A percentile compares a stretch with the other conserved stretches of the same genome.
phyloP scores from a whole-genome alignment of 2,329 filamentous ascomycete species.

The Diaporthe aspalathi region DNA sequence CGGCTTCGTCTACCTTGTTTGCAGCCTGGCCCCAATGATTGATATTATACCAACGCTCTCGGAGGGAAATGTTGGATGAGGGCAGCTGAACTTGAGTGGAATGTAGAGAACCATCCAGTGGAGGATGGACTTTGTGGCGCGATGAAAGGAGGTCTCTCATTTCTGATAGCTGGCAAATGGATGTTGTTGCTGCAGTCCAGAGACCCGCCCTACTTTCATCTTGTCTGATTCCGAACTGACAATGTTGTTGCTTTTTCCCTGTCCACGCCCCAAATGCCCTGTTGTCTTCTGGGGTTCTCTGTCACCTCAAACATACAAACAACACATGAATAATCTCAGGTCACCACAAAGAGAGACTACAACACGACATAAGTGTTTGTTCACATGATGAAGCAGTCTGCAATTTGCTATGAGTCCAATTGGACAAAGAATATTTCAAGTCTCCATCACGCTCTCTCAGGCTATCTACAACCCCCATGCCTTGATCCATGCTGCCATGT shows the following conservation, averaged over 20 bases:
- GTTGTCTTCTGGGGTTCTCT: neutral
- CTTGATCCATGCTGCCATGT: constrained; percentile 33
- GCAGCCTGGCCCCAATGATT: neutral
- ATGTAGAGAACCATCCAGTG: neutral
- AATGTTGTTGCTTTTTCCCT: neutral
- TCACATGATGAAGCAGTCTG: neutral
- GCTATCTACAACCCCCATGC: constrained; percentile 28
- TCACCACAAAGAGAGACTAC: neutral
- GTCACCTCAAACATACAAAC: neutral
- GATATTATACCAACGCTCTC: constrained; percentile 12
- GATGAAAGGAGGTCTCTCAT: neutral
- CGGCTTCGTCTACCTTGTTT: neutral
- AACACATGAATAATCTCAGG: neutral
- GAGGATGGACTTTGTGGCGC: neutral
- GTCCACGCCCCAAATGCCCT: too few relatives aligned
- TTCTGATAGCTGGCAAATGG: constrained; percentile 19
- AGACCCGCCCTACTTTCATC: neutral
- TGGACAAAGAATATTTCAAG: neutral
- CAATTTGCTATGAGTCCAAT: neutral
- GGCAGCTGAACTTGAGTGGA: neutral
- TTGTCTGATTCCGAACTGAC: neutral
- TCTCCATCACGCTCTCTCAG: neutral
- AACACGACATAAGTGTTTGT: neutral
- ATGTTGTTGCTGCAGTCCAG: constrained; percentile 6
- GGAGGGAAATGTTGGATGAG: neutral